A percentile compares a stretch with the other conserved stretches of the same genome.
phyloP scores from a whole-genome alignment of 371 early-diverging fungal species.

The Mucor ambiguus region DNA sequence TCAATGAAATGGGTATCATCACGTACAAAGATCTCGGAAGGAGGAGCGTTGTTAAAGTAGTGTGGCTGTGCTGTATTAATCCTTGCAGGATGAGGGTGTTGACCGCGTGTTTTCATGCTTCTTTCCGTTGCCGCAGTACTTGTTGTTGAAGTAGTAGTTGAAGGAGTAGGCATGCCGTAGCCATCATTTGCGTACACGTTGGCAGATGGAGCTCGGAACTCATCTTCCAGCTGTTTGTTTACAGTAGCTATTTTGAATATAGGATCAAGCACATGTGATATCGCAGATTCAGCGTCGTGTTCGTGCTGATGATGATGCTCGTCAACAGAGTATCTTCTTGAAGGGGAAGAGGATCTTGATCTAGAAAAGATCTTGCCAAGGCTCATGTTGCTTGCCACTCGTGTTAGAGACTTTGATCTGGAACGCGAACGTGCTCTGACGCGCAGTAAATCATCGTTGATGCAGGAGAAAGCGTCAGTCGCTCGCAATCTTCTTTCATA shows the following conservation, averaged over 20 bases:
- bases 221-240: slow-evolving; percentile 17
- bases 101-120: not conserved
- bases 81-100: not conserved
- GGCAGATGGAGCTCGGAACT: slow-evolving; percentile 12
- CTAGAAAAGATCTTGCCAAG: slow-evolving; percentile 39
- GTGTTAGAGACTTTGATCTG: slow-evolving; percentile 44
- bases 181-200: not conserved
- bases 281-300: not conserved
- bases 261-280: slow-evolving; percentile 23
- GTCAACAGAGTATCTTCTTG: slow-evolving; percentile 19
- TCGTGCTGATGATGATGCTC: slow-evolving; percentile 2
- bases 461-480: slow-evolving; percentile 26
- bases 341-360: slow-evolving; percentile 41
- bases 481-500: slow-evolving; percentile 40
- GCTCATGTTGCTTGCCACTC: slow-evolving; percentile 43
- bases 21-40: slow-evolving; percentile 14
- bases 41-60: not conserved
- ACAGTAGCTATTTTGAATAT: slow-evolving; percentile 26
- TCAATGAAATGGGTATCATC: slow-evolving; percentile 17
- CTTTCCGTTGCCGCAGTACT: not conserved
- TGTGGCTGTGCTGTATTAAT: slow-evolving; percentile 7
- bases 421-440: slow-evolving; percentile 44
- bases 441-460: slow-evolving; percentile 32
- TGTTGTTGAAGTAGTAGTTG: not conserved
- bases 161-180: not conserved